phyloP scores from a whole-genome alignment of 345 rosid species.

The Hypericum androsaemum region DNA sequence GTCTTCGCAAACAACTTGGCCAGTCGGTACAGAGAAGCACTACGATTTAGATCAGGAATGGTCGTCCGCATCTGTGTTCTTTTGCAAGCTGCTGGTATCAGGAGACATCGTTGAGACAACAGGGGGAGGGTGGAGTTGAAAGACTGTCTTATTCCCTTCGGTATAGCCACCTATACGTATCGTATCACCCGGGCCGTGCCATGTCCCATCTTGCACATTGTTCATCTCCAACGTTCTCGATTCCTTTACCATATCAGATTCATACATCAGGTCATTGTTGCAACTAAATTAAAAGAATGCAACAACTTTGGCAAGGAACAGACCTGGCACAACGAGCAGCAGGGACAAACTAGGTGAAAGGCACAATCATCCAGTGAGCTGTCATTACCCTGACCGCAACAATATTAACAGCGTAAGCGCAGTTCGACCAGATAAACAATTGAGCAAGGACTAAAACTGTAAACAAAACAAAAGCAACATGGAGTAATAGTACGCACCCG shows the following conservation, averaged over 20 bases:
- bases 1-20: too few relatives aligned
- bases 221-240: conserved; percentile 91
- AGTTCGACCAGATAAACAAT: neutral
- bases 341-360: conserved; percentile 69
- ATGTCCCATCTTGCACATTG: conserved; percentile 81
- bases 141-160: conserved; percentile 42
- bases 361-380: conserved; percentile 58
- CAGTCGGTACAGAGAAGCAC: too few relatives aligned
- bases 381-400: conserved; percentile 46
- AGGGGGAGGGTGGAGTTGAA: conserved; percentile 43
- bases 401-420: too few relatives aligned
- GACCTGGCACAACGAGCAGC: conserved; percentile 80
- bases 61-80: conserved; percentile 11
- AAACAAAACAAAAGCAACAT: neutral
- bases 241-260: conserved; percentile 41
- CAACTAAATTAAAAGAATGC: neutral
- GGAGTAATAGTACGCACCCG: conserved; percentile 37
- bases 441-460: too few relatives aligned
- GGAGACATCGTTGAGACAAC: conserved; percentile 32
- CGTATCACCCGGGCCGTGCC: conserved; percentile 96
- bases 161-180: conserved; percentile 50
- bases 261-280: neutral
- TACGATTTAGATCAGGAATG: conserved; percentile 12
- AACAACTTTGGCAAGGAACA: neutral
- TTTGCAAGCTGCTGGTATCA: conserved; percentile 26